Evolutionary conservation across 1,139 yeast genomes (phyloP).

Genomic region (Chernovozyma sophiae-reginae): DNA sequence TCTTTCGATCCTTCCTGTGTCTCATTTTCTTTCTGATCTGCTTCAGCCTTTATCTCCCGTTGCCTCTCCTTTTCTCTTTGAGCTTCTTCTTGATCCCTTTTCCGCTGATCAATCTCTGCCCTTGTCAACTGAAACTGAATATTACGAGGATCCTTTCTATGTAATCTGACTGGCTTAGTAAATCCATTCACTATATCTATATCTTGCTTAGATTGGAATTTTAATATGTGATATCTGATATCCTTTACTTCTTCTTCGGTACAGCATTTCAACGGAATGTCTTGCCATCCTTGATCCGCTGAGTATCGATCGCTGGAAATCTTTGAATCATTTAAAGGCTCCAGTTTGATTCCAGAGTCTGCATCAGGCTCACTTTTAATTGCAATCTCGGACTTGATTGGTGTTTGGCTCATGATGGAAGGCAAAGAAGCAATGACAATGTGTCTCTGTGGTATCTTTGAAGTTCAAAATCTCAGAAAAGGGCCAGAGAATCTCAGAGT

Average conservation of each 20-base stretch:
- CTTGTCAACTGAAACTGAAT: constrained; percentile 77
- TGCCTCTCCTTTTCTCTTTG: constrained; percentile 16
- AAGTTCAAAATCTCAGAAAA: too few relatives aligned
- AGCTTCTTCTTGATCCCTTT: constrained; percentile 42
- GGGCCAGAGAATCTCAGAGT: too few relatives aligned
- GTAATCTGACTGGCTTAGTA: constrained; percentile 78
- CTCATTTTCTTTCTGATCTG: neutral
- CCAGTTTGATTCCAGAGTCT: constrained; percentile 2
- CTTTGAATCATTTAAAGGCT: neutral
- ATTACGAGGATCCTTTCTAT: constrained; percentile 88
- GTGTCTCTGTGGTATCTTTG: too few relatives aligned
- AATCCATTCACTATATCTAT: constrained; percentile 72
- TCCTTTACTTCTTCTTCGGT: constrained; percentile 68
- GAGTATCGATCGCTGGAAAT: constrained; percentile 4
- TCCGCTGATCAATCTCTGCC: constrained; percentile 56
- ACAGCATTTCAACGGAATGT: constrained; percentile 71
- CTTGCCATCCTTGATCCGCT: constrained; percentile 44
- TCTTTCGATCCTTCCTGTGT: constrained; percentile 10
- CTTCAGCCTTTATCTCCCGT: constrained; percentile 24
- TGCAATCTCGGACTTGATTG: constrained; percentile 8
- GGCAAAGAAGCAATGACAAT: too few relatives aligned
- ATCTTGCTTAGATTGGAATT: constrained; percentile 68
- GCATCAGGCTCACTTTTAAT: constrained; percentile 5
- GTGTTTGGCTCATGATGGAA: constrained; percentile 4
- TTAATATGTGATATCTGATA: constrained; percentile 74